Evolutionary conservation across 441 rosid species (phyloP).

Genomic region (Arabidopsis hybrid): DNA sequence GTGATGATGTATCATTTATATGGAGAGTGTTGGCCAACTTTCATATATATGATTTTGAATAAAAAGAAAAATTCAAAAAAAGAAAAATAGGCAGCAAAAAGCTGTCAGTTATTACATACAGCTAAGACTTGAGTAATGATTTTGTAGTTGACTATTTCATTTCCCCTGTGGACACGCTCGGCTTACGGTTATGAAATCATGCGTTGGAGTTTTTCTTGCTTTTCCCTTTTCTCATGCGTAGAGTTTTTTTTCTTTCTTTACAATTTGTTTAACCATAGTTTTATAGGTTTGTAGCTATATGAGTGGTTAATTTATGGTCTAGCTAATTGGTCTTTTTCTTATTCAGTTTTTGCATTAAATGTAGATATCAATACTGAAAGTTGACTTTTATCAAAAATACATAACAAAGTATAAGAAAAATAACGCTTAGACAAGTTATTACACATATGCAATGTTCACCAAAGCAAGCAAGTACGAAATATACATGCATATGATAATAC

Average conservation of each 20-base stretch:
- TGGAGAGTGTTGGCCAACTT: too few species aligned
- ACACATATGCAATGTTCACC: background rate
- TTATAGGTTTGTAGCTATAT: too few species aligned
- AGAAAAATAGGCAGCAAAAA: constrained; percentile 18
- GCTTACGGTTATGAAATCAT: background rate
- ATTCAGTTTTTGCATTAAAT: too few species aligned
- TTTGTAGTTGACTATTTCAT: constrained; percentile 27
- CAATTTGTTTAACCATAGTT: too few species aligned
- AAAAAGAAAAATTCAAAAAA: background rate
- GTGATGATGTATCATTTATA: too few species aligned
- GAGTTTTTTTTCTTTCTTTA: background rate
- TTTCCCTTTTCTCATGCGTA: background rate
- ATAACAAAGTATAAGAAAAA: background rate
- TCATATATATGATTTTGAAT: too few species aligned
- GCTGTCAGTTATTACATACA: constrained; percentile 27
- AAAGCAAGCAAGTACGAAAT: background rate
- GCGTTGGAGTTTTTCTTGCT: constrained; percentile 18
- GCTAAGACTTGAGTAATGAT: constrained; percentile 21
- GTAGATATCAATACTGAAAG: too few species aligned
- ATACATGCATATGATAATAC: background rate
- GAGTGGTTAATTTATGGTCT: too few species aligned
- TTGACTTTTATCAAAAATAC: too few species aligned
- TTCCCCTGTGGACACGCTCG: background rate
- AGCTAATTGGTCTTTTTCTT: too few species aligned
- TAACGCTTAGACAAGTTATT: background rate